phyloP scores from a whole-genome alignment of 2,329 filamentous ascomycete genomes.

The Drechslerella dactyloides region DNA sequence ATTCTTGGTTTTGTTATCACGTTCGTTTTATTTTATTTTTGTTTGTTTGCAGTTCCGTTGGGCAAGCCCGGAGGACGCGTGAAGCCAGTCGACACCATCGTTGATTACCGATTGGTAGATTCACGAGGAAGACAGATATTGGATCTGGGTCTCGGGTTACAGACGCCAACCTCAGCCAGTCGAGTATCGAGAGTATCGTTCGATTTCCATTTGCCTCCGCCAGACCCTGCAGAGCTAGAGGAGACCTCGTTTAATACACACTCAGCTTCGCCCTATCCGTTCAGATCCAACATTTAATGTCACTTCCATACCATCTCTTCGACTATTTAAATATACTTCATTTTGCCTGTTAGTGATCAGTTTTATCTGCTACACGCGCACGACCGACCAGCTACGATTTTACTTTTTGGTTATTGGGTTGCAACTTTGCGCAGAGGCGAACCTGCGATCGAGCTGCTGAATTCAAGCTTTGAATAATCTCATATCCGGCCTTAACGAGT shows the following conservation, averaged over 20 bases:
- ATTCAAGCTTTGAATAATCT: constrained; percentile 5
- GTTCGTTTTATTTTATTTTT: constrained; percentile 38
- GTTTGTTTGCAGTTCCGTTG: constrained; percentile 35
- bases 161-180: constrained; percentile 25
- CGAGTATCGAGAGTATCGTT: constrained; percentile 26
- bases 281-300: constrained; percentile 10
- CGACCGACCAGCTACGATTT: background rate
- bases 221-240: constrained; percentile 25
- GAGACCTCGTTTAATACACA: constrained; percentile 22
- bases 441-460: too few species aligned
- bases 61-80: background rate
- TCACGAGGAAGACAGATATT: constrained; percentile 12
- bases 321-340: background rate
- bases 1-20: constrained; percentile 19
- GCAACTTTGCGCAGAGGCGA: constrained; percentile 1
- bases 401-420: background rate
- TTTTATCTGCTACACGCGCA: constrained; percentile 3
- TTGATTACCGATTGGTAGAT: constrained; percentile 33
- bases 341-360: background rate
- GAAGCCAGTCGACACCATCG: constrained; percentile 20
- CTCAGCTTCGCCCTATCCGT: constrained; percentile 21
- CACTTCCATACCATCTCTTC: constrained; percentile 14
- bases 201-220: constrained; percentile 45
- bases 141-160: constrained; percentile 25
- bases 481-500: constrained; percentile 18